These are phyloP conservation scores for Malbranchea zuffiana DNA, from an alignment of 2,329 filamentous ascomycete genomes.

Conservation along the genomic window DNA sequence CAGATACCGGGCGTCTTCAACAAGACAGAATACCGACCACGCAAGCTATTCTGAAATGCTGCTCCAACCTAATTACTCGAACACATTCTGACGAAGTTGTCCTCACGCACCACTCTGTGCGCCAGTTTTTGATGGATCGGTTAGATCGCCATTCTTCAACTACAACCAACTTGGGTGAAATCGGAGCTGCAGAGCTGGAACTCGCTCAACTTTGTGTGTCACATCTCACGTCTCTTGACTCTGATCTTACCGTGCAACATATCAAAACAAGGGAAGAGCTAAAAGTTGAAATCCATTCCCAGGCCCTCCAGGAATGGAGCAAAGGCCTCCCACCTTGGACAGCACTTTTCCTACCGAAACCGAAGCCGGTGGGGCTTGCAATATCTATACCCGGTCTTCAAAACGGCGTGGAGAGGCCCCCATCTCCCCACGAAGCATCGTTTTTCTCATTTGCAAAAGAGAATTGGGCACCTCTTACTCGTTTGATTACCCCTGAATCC, in stretches of 20 bases:
- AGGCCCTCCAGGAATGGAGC: not conserved
- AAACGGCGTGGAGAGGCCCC: not conserved
- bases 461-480: not conserved
- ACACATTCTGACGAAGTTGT: not conserved
- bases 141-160: not conserved
- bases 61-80: conserved; percentile 1
- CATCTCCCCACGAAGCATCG: not conserved
- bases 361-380: not conserved
- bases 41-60: not conserved
- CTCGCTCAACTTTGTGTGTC: not conserved
- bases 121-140: not conserved
- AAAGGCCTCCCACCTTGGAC: not conserved
- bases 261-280: not conserved
- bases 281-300: not conserved
- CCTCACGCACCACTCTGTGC: not conserved
- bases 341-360: not conserved
- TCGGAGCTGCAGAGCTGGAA: not conserved
- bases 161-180: not conserved
- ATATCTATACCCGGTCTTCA: not conserved
- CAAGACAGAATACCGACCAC: not conserved
- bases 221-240: not conserved
- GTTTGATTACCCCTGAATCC: not conserved
- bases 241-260: not conserved
- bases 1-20: not conserved
- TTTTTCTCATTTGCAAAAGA: not conserved